Conservation (phyloP, 78 protist species). For the Chrysochromulina parva region DNA sequence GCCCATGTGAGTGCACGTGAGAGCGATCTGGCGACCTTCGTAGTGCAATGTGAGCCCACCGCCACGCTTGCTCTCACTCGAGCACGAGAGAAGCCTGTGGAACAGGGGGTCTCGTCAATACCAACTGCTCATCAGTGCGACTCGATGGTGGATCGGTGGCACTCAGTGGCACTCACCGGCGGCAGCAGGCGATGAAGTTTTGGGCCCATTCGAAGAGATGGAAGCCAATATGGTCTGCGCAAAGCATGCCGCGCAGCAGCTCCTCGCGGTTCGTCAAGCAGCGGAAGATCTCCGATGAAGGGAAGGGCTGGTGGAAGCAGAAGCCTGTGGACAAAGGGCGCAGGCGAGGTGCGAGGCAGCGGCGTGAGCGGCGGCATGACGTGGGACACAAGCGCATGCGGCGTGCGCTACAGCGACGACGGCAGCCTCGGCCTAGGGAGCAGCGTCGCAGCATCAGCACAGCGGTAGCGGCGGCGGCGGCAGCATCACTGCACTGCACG, state of each 20-base stretch:
- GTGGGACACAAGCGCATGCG: too few species aligned
- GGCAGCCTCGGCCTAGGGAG: too few species aligned
- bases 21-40: not conserved
- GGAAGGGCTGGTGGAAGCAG: not conserved
- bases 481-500: too few species aligned
- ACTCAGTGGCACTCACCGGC: not conserved
- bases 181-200: not conserved
- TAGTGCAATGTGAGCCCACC: not conserved
- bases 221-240: not conserved
- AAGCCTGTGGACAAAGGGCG: not conserved
- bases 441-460: too few species aligned
- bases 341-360: too few species aligned
- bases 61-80: not conserved
- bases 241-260: not conserved
- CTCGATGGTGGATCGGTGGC: too few species aligned
- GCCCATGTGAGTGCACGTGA: not conserved
- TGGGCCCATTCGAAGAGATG: not conserved
- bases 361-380: too few species aligned
- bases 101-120: too few species aligned
- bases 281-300: not conserved
- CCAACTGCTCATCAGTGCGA: too few species aligned
- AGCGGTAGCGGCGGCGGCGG: too few species aligned
- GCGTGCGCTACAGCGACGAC: too few species aligned
- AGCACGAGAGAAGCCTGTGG: too few species aligned
- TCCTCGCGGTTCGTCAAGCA: not conserved